Evolutionary conservation across 2,329 filamentous ascomycete species (phyloP), one percentile per base, ranked within the genome.

Genomic region (Bipolaris victoriae): DNA sequence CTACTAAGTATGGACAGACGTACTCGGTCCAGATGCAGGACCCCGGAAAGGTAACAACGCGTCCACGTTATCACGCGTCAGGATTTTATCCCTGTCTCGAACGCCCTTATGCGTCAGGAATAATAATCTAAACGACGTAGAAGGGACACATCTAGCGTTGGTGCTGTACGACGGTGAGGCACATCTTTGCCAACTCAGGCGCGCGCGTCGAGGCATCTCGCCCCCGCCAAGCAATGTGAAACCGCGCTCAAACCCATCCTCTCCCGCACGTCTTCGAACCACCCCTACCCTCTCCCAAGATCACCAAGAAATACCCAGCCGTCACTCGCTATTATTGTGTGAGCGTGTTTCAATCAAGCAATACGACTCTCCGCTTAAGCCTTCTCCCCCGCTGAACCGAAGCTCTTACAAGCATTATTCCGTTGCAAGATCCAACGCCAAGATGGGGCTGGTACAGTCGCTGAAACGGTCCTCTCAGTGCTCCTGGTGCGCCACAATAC

Each of bases 361-460:
- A 43, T 51, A 33, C 45, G 36, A 40, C 29, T 47, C 22, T 36
- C 40, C 31, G 29, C 47, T 44, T 37, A 62, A 62, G 60, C 60
- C 51, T 50, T 46, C 31, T 39, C n/a, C 31, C 47, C 22, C 44
- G 37, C 24, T 50, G 50, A 49, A 50, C 48, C 52, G 54, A 59
- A 18, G 55, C 56, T 58, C 51, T 6, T 36, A 52, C 61, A 58
- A 61, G 61, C 59, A 59, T 58, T 44, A 44, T 39, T 43, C 57
- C 47, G 58, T 49, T 45, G 49, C 45, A 55, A 54, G 45, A 55
- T 64, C 65, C 61, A 65, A 68, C 65, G 65, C 65, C 62, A 68
- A 66, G 64, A 56, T 47, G 43, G 11, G 59, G 49, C 56, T 65
- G 64, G 58, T 57, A 64, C 60, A 31, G 16, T 5, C 59, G 24